phyloP scores from a whole-genome alignment of 176 grass and related monocot genomes.

The Oryza officinalis region DNA sequence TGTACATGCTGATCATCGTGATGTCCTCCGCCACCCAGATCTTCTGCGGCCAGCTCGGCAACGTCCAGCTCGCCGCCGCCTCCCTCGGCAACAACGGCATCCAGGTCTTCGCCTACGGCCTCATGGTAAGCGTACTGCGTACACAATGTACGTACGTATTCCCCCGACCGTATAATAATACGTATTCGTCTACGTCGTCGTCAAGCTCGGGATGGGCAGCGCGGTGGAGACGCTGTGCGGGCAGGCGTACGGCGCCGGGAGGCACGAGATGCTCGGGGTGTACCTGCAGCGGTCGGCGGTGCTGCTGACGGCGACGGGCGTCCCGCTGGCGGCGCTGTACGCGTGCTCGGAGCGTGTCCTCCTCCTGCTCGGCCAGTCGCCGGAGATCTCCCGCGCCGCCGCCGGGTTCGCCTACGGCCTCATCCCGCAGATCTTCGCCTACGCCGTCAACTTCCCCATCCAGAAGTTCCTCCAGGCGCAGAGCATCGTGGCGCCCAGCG shows the following conservation, averaged over 20 bases:
- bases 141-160: neutral
- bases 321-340: conserved; percentile 73
- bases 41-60: conserved; percentile 73
- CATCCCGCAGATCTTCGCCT: conserved; percentile 96
- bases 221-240: conserved; percentile 94
- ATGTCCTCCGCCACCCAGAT: conserved; percentile 68
- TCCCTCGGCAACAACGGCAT: conserved; percentile 84
- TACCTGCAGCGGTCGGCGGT: conserved; percentile 79
- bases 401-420: conserved; percentile 73
- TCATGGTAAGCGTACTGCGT: conserved; percentile 42
- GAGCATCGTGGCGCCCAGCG: conserved; percentile 89
- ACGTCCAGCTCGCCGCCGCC: conserved; percentile 73
- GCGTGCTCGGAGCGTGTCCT: conserved; percentile 74
- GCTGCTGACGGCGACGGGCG: conserved; percentile 71
- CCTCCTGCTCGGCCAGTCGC: conserved; percentile 62
- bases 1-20: conserved; percentile 70
- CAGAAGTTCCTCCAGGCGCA: conserved; percentile 93
- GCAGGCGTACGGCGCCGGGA: conserved; percentile 75
- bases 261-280: conserved; percentile 81
- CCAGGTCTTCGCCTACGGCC: conserved; percentile 75
- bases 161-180: neutral
- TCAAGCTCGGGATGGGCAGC: conserved; percentile 87
- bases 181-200: neutral
- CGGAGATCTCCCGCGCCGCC: conserved; percentile 74
- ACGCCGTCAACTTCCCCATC: conserved; percentile 82